Percentiles rank a stretch among this genome's conserved stretches.
Evolutionary conservation across 2,329 filamentous ascomycete species (phyloP).

Genomic region (Pestalotiopsis sp.): DNA sequence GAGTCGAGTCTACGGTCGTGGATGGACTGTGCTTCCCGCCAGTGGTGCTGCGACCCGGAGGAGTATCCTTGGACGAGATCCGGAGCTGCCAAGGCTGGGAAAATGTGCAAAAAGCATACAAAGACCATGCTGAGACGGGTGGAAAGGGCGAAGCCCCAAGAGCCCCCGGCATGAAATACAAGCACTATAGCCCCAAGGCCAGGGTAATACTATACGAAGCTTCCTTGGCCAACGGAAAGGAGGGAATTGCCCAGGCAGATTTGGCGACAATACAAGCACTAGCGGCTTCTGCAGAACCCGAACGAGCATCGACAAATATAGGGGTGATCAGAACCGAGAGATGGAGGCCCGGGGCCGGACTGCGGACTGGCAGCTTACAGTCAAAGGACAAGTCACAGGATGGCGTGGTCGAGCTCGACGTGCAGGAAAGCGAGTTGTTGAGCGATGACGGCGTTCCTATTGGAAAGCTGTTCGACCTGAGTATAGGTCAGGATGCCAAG

Average conservation of each 20-base stretch:
- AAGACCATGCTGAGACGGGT: conserved; percentile 70
- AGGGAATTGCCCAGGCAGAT: conserved; percentile 40
- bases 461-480: conserved; percentile 65
- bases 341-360: conserved; percentile 50
- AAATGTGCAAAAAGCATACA: conserved; percentile 74
- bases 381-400: conserved; percentile 28
- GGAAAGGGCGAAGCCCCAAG: conserved; percentile 61
- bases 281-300: conserved; percentile 18
- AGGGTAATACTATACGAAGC: conserved; percentile 81
- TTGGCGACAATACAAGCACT: conserved; percentile 22
- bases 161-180: conserved; percentile 98
- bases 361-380: conserved; percentile 35
- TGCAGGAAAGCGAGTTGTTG: conserved; percentile 43
- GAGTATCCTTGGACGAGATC: conserved; percentile 81
- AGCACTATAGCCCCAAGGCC: conserved; percentile 93
- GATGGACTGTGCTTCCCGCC: conserved; percentile 85
- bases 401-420: conserved; percentile 34
- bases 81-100: conserved; percentile 80
- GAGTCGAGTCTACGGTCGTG: conserved; percentile 95
- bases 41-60: conserved; percentile 81
- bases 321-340: conserved; percentile 59
- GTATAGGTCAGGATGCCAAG: conserved; percentile 70
- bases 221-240: conserved; percentile 34
- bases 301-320: conserved; percentile 32
- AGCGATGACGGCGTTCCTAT: conserved; percentile 32